A percentile compares a stretch with the other conserved stretches of the same genome.
Conservation (phyloP, 352 stramenopile species). For the Peronospora belbahrii region DNA sequence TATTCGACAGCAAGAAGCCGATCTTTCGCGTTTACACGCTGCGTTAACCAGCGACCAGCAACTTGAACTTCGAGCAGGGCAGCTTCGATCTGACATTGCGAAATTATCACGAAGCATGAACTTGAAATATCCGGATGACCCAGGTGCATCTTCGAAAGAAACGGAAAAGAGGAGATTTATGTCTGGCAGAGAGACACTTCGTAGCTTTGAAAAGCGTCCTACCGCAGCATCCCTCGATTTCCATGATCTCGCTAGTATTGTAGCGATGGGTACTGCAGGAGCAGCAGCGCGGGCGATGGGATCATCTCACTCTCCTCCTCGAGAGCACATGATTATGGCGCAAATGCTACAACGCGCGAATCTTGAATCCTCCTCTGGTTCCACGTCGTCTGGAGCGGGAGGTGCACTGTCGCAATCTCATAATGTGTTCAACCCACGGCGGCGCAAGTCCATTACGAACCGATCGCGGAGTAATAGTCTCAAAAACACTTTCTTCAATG, state of each 20-base stretch:
- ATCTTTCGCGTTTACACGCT: conserved; percentile 60
- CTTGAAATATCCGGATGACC: conserved; percentile 48
- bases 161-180: conserved; percentile 12
- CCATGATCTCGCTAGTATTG: conserved; percentile 41
- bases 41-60: conserved; percentile 54
- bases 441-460: conserved; percentile 49
- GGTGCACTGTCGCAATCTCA: conserved; percentile 5
- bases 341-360: conserved; percentile 30
- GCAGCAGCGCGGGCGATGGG: conserved; percentile 14
- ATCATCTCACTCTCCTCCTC: conserved; percentile 10
- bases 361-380: conserved; percentile 8
- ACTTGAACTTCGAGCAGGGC: conserved; percentile 48
- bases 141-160: conserved; percentile 12
- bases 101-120: conserved; percentile 69
- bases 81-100: conserved; percentile 66
- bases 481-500: conserved; percentile 50
- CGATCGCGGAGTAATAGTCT: conserved; percentile 63
- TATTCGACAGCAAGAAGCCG: conserved; percentile 73
- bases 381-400: conserved; percentile 1
- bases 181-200: conserved; percentile 1
- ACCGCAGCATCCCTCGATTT: conserved; percentile 39
- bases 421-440: conserved; percentile 36
- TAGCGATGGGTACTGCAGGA: conserved; percentile 25
- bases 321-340: conserved; percentile 27
- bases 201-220: conserved; percentile 14